Base-by-base conservation (phyloP, 495 filamentous ascomycete species). In the Xylaria acuta region DNA sequence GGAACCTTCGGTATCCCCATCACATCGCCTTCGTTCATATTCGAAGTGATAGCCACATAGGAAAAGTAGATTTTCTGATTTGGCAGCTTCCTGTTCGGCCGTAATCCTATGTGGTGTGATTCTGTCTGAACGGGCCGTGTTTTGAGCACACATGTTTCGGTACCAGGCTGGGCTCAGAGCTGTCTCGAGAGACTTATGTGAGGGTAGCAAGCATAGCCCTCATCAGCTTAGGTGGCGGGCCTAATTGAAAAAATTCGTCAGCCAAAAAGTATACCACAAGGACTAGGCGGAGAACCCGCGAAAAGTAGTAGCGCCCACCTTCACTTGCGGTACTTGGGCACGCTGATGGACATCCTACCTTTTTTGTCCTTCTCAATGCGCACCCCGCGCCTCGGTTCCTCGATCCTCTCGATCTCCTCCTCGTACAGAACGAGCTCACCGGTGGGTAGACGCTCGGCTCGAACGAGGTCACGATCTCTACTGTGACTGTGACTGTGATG, bases 341-440 rank as follows among this genome's bases (percentile, higher is more conserved):
- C 80, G 81, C 84, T 85, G 82, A 92, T 87, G 82, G 85, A 88
- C 86, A 92, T 85, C 91, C 86, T 94, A 97, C 94, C 93, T 92
- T 88, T 93, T 82, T 90, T 90, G 79, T 97, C 92, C 85, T 90
- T 92, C 82, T 92, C 90, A 73, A 96, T 84, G 75, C 93, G 87
- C 27, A 91, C 86, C 22, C 88, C 88, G 38, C 83, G 82, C 34
- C 85, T 82, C 18, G 82, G 80, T 74, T 88, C 87, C 73, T 82
- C 83, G 63, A 89, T 82, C 75, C 75, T 75, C 84, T 89, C 84
- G 25, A 86, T 77, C 75, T 84, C 78, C 79, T 90, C 84, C 77
- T 88, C 83, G 70, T 86, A 84, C 30, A 86, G 75, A 25, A 89
- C 83, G 56, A 90, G 82, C 73, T 90, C 86, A 36, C 86, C 84